phyloP scores from a whole-genome alignment of 164 flowering plant species.

The Houttuynia cordata region DNA sequence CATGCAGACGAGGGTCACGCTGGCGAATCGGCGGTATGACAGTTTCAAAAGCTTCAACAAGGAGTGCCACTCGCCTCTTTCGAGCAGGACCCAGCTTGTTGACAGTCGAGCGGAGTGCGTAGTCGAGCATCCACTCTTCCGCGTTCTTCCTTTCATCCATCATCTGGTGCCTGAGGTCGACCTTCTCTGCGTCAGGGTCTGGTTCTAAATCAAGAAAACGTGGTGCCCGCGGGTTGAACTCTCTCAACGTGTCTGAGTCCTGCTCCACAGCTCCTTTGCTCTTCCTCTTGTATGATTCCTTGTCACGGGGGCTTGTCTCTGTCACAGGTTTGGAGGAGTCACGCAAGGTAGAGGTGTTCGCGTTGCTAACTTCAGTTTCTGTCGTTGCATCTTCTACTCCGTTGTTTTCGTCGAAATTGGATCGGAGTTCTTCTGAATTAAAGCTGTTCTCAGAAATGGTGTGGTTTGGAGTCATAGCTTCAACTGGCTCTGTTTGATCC shows the following conservation, averaged over 20 bases:
- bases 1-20: conserved; percentile 13
- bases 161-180: conserved; percentile 52
- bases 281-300: conserved; percentile 26
- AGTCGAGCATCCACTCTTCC: conserved; percentile 92
- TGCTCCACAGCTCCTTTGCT: conserved; percentile 32
- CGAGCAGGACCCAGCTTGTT: conserved; percentile 60
- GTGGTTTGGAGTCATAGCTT: background rate
- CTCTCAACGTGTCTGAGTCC: conserved; percentile 35
- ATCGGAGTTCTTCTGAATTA: no score
- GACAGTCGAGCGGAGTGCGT: conserved; percentile 65
- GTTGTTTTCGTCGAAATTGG: conserved; percentile 13
- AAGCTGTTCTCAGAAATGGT: no score
- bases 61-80: conserved; percentile 55
- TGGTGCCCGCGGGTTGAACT: conserved; percentile 50
- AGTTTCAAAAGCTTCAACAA: conserved; percentile 84
- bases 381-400: conserved; percentile 9
- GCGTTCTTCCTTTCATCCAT: conserved; percentile 47
- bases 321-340: conserved; percentile 1
- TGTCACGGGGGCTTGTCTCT: conserved; percentile 41
- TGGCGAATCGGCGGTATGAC: conserved; percentile 36
- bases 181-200: conserved; percentile 46
- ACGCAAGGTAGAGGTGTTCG: no score
- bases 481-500: conserved; percentile 5
- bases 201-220: conserved; percentile 27
- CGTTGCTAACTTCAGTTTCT: no score